A percentile compares a stretch with the other conserved stretches of the same genome.
phyloP scores from a whole-genome alignment of 2,329 filamentous ascomycete genomes.

The Clarireedia paspali region DNA sequence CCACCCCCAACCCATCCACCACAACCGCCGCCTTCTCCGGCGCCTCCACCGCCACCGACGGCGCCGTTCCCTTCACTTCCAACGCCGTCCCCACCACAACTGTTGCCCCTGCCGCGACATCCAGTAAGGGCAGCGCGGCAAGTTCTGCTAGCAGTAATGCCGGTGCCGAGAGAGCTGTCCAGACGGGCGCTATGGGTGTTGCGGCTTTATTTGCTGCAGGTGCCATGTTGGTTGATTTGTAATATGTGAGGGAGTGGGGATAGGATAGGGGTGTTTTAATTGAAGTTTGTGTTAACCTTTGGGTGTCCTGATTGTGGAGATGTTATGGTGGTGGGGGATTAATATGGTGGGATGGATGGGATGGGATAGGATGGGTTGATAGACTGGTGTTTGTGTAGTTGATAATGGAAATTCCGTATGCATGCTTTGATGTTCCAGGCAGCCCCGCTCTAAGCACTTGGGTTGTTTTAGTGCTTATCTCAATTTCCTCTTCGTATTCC shows the following conservation, averaged over 20 bases:
- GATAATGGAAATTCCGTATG: too few species aligned
- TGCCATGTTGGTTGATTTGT: not conserved
- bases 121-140: not conserved
- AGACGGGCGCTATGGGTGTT: not conserved
- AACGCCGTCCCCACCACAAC: not conserved
- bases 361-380: not conserved
- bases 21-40: not conserved
- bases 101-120: not conserved
- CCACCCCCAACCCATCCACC: not conserved
- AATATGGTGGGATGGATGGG: not conserved
- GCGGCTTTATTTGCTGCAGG: not conserved
- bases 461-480: too few species aligned
- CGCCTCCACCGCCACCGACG: not conserved
- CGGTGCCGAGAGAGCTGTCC: not conserved
- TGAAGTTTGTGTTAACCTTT: too few species aligned
- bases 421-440: too few species aligned
- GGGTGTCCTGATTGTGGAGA: too few species aligned
- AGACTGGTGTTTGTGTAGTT: too few species aligned
- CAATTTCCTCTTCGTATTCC: too few species aligned
- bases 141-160: not conserved
- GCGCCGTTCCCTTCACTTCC: not conserved
- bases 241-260: not conserved
- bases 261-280: too few species aligned
- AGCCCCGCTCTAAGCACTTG: too few species aligned
- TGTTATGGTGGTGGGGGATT: not conserved